Base-by-base conservation (phyloP, 2,329 filamentous ascomycete genomes). In the Aspergillus japonicus region DNA sequence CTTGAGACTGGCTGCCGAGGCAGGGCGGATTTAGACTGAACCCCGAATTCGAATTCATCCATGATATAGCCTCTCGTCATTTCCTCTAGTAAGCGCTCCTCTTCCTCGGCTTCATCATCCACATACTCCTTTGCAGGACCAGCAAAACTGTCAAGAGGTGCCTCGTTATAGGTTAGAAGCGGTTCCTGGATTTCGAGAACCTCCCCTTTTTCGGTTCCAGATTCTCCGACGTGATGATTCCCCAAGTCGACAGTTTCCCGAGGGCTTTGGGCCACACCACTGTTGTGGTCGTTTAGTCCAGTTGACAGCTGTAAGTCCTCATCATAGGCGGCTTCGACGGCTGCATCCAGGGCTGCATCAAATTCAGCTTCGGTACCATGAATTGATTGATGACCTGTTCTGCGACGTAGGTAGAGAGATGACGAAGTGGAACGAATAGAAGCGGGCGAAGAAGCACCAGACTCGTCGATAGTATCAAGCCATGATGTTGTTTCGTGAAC, bases 381-480 rank as follows among this genome's bases (percentile, higher is more conserved):
- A 64, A 90, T 94, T 2, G 83, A 73, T 39, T 82, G 82, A 52
- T 89, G 86, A 56, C 91, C 85, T 64, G 90, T 88, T 69, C 89
- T 91, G 64, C 89, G 83, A 62, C 86, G 83, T 51, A 90, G 77
- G 48, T 87, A 84, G 60, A 88, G 77, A 1, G 89, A 91, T 0
- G 90, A 93, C 4, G 89, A 87, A 52, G 90, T 83, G 0, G 93
- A 96, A 72, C 92, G 91, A 1, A 92, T 83, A 0, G 93, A 96
- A 1, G 91, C 91, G 2, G 85, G 83, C 3, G 87, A 88, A 0
- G 93, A 96, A 19, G 86, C 89, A 39, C 89, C 91, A 23, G 92
- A 96, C 68, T 96, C 93, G 72, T 96, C 91, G 58, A 96, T 95
- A 1, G 92, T 94, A 71, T 96, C 91, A n/a, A 96, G 78, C 93